phyloP scores from a whole-genome alignment of 208 protist species.

The Naegleria fowleri region DNA sequence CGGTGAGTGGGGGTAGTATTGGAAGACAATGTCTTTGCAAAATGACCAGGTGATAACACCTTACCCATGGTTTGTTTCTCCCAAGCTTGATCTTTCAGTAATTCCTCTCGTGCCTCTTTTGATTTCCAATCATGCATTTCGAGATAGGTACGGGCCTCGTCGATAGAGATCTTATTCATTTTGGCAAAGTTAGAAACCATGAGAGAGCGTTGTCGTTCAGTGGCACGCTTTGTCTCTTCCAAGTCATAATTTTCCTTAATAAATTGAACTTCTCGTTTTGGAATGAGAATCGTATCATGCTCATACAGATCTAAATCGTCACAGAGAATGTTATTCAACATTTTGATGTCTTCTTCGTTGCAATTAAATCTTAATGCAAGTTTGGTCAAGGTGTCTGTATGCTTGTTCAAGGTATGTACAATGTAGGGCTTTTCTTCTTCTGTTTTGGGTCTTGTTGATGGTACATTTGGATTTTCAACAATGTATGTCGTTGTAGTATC shows the following conservation, averaged over 20 bases:
- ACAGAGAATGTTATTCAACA: not conserved
- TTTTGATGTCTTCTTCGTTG: not conserved
- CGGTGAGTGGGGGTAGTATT: no score
- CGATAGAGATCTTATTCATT: not conserved
- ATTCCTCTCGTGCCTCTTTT: not conserved
- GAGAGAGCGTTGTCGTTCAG: not conserved
- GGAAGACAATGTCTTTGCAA: no score
- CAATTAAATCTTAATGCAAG: not conserved
- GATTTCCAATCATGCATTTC: not conserved
- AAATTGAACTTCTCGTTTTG: not conserved
- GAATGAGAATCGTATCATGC: not conserved
- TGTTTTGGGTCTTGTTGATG: not conserved
- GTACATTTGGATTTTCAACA: not conserved
- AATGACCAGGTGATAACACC: not conserved
- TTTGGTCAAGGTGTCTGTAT: not conserved
- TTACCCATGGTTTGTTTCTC: not conserved
- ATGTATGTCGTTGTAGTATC: no score
- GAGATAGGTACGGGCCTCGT: not conserved
- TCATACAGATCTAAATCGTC: not conserved
- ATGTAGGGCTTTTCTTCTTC: not conserved
- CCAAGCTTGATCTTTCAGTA: not conserved
- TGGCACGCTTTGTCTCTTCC: not conserved
- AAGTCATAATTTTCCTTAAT: not conserved
- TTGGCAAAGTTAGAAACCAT: not conserved
- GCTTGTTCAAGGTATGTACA: not conserved